phyloP scores from a whole-genome alignment of 177 flowering plant species.

The Tripterygium wilfordii region DNA sequence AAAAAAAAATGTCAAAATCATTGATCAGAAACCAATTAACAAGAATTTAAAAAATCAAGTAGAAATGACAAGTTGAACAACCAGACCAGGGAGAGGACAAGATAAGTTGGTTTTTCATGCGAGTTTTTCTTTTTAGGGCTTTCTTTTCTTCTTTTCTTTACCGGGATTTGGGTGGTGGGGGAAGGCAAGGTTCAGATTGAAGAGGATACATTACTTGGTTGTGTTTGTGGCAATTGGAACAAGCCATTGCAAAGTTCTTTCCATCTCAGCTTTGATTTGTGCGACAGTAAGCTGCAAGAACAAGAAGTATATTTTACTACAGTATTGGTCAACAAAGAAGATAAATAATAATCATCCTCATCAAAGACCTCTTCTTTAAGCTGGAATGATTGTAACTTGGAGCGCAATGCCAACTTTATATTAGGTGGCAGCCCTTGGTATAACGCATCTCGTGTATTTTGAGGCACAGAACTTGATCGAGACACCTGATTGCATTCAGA shows the following conservation, averaged over 20 bases:
- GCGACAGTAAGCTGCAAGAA: conserved; percentile 60
- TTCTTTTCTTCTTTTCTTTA: too few relatives aligned
- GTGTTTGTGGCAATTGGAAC: conserved; percentile 88
- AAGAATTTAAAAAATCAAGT: too few relatives aligned
- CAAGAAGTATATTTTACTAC: too few relatives aligned
- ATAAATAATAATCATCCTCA: too few relatives aligned
- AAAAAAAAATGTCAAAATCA: background rate
- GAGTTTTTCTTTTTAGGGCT: too few relatives aligned
- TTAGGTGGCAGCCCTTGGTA: conserved; percentile 78
- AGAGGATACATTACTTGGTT: conserved; percentile 47
- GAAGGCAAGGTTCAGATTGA: too few relatives aligned
- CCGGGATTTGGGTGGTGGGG: too few relatives aligned
- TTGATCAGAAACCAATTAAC: background rate
- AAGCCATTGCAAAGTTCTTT: conserved; percentile 85
- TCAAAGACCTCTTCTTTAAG: conserved; percentile 81
- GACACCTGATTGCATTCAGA: conserved; percentile 45
- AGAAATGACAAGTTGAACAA: too few relatives aligned
- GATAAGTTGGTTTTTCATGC: too few relatives aligned
- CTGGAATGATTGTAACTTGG: conserved; percentile 51
- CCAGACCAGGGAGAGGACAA: too few relatives aligned
- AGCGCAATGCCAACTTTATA: conserved; percentile 62
- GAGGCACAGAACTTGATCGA: conserved; percentile 74
- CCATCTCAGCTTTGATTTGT: conserved; percentile 85
- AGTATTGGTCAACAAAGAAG: too few relatives aligned
- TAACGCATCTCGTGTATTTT: conserved; percentile 67